Evolutionary conservation across 2,329 filamentous ascomycete genomes (phyloP).

Genomic region (Penicillium sp.): DNA sequence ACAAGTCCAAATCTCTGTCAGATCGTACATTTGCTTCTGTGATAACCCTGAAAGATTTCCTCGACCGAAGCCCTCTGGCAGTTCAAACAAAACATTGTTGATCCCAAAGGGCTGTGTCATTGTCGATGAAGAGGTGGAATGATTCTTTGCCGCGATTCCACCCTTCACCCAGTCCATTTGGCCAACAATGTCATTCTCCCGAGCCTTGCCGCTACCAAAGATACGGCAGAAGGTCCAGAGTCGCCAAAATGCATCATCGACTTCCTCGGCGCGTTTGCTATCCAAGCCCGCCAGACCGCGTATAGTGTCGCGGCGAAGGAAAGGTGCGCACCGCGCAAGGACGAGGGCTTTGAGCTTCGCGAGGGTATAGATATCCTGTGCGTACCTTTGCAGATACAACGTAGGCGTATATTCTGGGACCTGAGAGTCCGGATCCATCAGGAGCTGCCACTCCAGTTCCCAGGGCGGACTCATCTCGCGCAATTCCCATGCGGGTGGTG

Average conservation of each 20-base stretch:
- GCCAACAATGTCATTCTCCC: conserved; percentile 58
- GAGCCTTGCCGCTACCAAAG: conserved; percentile 58
- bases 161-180: conserved; percentile 65
- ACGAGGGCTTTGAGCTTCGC: conserved; percentile 57
- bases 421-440: conserved; percentile 47
- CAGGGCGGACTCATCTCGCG: conserved; percentile 58
- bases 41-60: conserved; percentile 57
- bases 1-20: conserved; percentile 65
- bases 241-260: conserved; percentile 64
- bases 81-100: conserved; percentile 55
- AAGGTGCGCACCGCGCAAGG: conserved; percentile 55
- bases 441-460: conserved; percentile 41
- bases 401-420: conserved; percentile 55
- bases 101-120: conserved; percentile 53
- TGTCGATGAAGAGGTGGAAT: conserved; percentile 42
- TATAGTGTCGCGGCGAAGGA: conserved; percentile 57
- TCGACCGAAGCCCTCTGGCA: conserved; percentile 57
- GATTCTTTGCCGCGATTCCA: conserved; percentile 51
- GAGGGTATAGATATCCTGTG: conserved; percentile 54
- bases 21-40: conserved; percentile 60
- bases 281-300: conserved; percentile 52
- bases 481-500: conserved; percentile 60
- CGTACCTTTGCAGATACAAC: conserved; percentile 53
- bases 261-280: conserved; percentile 48
- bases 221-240: conserved; percentile 66